Evolutionary conservation across 441 rosid genomes (phyloP).

Genomic region (Eutrema salsugineum): DNA sequence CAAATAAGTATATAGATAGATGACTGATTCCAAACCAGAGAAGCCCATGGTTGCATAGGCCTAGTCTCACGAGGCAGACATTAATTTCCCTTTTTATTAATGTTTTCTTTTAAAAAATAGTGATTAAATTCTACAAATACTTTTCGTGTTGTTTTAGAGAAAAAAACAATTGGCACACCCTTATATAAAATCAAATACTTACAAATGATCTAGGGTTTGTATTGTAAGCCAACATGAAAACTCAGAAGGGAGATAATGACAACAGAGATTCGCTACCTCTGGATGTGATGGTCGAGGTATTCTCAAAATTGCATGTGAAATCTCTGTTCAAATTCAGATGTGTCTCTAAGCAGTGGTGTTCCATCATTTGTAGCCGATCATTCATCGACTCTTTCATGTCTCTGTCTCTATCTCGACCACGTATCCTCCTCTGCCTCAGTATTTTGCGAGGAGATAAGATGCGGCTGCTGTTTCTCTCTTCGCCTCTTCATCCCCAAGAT

Average conservation of each 20-base stretch:
- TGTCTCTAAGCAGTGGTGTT: neutral
- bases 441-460: neutral
- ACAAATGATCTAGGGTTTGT: neutral
- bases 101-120: no score
- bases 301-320: neutral
- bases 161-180: no score
- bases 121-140: no score
- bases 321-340: neutral
- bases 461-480: neutral
- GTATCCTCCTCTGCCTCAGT: neutral
- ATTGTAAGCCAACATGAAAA: neutral
- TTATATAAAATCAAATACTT: no score
- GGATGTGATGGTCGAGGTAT: neutral
- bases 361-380: neutral
- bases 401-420: neutral
- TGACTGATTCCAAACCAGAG: no score
- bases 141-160: no score
- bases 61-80: no score
- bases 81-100: no score
- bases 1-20: no score
- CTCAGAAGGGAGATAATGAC: neutral
- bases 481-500: neutral
- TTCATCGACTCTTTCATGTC: neutral
- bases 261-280: neutral
- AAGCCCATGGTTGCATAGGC: no score